Evolutionary conservation across 2,329 filamentous ascomycete genomes (phyloP).

Genomic region (Cladosporium phlei): DNA sequence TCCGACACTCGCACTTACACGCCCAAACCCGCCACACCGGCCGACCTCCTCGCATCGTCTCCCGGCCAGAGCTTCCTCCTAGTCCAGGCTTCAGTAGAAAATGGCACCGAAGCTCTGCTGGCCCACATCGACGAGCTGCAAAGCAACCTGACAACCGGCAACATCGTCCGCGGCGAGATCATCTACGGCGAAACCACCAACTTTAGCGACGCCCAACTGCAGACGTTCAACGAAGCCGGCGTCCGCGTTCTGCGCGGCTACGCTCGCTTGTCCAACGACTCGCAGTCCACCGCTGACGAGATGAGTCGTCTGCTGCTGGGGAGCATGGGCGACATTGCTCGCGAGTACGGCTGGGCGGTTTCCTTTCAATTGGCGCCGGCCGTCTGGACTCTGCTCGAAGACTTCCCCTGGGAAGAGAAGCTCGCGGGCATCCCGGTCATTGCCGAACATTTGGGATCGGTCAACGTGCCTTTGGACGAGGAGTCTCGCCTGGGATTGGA

Average conservation of each 20-base stretch:
- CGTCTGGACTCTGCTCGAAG: neutral
- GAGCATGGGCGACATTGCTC: neutral
- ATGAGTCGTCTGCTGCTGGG: neutral
- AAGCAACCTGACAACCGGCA: neutral
- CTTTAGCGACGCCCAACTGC: neutral
- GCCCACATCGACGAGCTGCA: neutral
- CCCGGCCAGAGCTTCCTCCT: conserved; percentile 1
- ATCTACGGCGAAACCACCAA: neutral
- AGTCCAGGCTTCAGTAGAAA: conserved; percentile 2
- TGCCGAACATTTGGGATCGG: conserved; percentile 2
- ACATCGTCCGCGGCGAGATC: conserved; percentile 2
- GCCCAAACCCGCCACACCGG: neutral
- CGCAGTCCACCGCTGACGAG: neutral
- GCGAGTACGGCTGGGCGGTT: neutral
- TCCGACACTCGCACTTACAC: neutral
- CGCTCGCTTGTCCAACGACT: neutral
- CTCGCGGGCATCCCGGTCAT: neutral
- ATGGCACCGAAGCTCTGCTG: neutral
- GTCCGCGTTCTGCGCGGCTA: neutral
- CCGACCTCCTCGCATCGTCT: neutral
- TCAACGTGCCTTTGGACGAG: neutral
- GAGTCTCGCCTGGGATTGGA: neutral
- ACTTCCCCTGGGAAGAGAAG: neutral
- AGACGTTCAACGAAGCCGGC: neutral
- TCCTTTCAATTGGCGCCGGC: neutral